Evolutionary conservation across 1,139 yeast species (phyloP), one percentile per base, ranked within the genome.

Genomic region (Geotrichum restrictum): DNA sequence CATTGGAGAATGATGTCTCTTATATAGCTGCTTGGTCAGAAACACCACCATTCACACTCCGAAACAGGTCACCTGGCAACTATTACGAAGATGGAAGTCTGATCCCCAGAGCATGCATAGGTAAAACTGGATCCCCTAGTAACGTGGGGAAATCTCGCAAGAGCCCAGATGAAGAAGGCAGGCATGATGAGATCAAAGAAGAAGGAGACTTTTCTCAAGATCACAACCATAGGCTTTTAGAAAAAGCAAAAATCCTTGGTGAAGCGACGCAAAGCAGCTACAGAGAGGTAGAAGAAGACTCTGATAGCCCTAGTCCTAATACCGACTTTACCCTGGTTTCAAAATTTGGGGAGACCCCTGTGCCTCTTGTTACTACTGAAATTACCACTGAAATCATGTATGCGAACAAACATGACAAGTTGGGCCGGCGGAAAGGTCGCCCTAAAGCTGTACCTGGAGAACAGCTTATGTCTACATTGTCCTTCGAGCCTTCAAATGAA

Each of bases 21-120:
- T 54, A 50, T 24, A 48, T 54, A 10, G 49, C 45, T 10, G 54
- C 56, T 10, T 52, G 51, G 39, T 42, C 48, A 29, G 56, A 54
- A 39, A 51, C 56, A 6, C 54, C 52, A 10, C 39, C 44, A 24
- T 54, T 54, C 43, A 48, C 52, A 2, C 33, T 54, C 7, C 22
- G 56, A 29, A 50, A 48, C 19, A 40, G 54, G 21, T 51, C 56
- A 1, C 54, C 56, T 21, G 54, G 50, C 2, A 51, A 51, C 34
- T 51, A 51, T 29, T 51, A 33, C 29, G 50, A 46, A 51, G 50
- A 51, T 36, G 54, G 54, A 11, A 51, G 47, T 8, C 29, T 51
- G 22, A 51, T 51, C 7, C 54, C 54, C 22, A 21, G 54, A 24
- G 42, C 49, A 14, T 45, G 53, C 6, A 50, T 45, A 33, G 18